Conservation (phyloP, 2,329 filamentous ascomycete genomes). For the Parasarocladium wereldwijsianum region DNA sequence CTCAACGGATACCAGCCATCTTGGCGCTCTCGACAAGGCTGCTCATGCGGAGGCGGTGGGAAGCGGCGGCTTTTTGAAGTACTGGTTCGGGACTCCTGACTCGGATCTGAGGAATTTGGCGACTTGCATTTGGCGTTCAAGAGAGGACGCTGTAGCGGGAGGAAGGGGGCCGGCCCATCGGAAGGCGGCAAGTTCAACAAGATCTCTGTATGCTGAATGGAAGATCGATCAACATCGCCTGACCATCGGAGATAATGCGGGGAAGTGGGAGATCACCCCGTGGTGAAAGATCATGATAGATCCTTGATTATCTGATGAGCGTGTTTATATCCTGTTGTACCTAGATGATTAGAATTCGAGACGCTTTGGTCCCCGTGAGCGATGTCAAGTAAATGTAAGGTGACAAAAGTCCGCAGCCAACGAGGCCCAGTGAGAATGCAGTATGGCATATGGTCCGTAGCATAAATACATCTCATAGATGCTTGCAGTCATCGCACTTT, state of each 20-base stretch:
- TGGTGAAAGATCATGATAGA: too few relatives aligned
- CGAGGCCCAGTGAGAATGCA: too few relatives aligned
- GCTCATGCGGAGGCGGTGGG: constrained; percentile 68
- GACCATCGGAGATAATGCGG: constrained; percentile 49
- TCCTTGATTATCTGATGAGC: too few relatives aligned
- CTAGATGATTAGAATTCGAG: too few relatives aligned
- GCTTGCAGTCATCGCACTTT: too few relatives aligned
- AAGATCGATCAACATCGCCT: constrained; percentile 56
- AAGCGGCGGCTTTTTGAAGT: constrained; percentile 76
- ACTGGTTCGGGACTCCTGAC: constrained; percentile 77
- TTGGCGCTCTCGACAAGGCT: constrained; percentile 61
- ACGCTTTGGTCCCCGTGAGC: too few relatives aligned
- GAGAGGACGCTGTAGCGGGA: constrained; percentile 43
- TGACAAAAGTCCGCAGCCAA: too few relatives aligned
- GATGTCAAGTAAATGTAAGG: too few relatives aligned
- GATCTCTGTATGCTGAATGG: constrained; percentile 51
- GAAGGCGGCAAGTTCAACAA: constrained; percentile 51
- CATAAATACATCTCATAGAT: too few relatives aligned
- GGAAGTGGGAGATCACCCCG: constrained; percentile 46
- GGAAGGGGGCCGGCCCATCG: constrained; percentile 44
- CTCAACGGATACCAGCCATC: constrained; percentile 49
- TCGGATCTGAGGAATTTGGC: constrained; percentile 61
- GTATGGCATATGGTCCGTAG: too few relatives aligned
- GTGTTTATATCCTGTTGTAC: too few relatives aligned
- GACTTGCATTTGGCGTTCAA: constrained; percentile 55